Evolutionary conservation across 2,329 filamentous ascomycete genomes (phyloP), one percentile per base, ranked within the genome.

Genomic region (Calonectria naviculata): DNA sequence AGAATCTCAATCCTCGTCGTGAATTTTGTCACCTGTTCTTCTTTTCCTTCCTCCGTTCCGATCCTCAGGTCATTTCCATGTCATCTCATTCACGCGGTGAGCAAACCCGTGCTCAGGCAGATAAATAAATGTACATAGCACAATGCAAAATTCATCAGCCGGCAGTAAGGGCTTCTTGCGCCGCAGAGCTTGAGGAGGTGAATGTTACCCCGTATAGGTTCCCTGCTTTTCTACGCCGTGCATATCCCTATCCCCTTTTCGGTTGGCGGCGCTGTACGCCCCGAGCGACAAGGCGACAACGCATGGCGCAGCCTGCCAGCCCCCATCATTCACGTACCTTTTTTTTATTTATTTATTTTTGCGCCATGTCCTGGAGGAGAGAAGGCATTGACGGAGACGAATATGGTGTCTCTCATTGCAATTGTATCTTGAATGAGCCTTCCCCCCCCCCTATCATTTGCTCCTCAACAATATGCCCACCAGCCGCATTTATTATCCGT

Each of bases 211-310:
- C 41, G 41, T 58, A 69, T 65, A 28, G 52, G 52, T 38, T 58
- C 52, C 52, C 36, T 69, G 41, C 49, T 54, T 69, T 52, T 44
- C 54, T 56, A 19, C 46, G 17, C 66, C 60, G 42, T 42, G 34
- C 61, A 46, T 44, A 24, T 61, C 46, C 44, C 67, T 65, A 60
- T 65, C 15, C 62, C 67, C 21, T 49, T 65, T 70, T 52, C 26
- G 44, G 61, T 58, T 58, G 52, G 52, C 52, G 34, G 52, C 52
- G 21, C 44, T 34, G 61, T 65, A 56, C 67, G 52, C 49, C 52
- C 67, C 61, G 52, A 69, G 62, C 41, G 38, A 54, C n/a, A 49
- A 52, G 67, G 61, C 61, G 47, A 58, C 67, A 69, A 61, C 26
- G 31, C 52, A 49, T 60, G 65, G 65, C 65, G 42, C 65, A 67